Conservation (phyloP, 495 filamentous ascomycete genomes). For the Platismatia glauca region DNA sequence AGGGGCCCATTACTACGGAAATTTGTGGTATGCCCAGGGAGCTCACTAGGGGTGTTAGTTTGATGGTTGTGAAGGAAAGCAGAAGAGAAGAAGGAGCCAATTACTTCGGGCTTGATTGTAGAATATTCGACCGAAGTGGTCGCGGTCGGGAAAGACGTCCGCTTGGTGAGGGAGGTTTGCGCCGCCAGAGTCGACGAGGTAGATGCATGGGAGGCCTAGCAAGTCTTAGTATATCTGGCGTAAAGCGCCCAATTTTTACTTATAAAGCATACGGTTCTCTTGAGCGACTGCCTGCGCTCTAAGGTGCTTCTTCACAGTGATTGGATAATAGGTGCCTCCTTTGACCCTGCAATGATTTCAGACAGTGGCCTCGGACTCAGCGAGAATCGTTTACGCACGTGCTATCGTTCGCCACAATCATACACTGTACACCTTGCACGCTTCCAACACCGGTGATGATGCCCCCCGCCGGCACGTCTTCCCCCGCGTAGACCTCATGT, state of each 20-base stretch:
- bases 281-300: slow-evolving; percentile 85
- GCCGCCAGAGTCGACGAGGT: slow-evolving; percentile 92
- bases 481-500: slow-evolving; percentile 75
- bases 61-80: not conserved
- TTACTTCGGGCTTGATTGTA: slow-evolving; percentile 95
- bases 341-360: slow-evolving; percentile 53
- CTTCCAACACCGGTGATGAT: slow-evolving; percentile 91
- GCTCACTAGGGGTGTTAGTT: slow-evolving; percentile 40
- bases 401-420: slow-evolving; percentile 95
- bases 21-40: slow-evolving; percentile 84
- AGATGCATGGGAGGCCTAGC: slow-evolving; percentile 70
- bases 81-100: slow-evolving; percentile 4
- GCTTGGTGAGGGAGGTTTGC: slow-evolving; percentile 94
- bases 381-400: slow-evolving; percentile 39
- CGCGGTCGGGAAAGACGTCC: slow-evolving; percentile 90
- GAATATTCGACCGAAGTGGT: slow-evolving; percentile 97
- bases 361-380: not conserved
- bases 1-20: slow-evolving; percentile 95
- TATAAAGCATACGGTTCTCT: slow-evolving; percentile 54
- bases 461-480: slow-evolving; percentile 78
- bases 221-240: not conserved
- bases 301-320: slow-evolving; percentile 96
- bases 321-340: slow-evolving; percentile 97
- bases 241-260: not conserved
- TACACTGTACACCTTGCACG: slow-evolving; percentile 81